phyloP scores from a whole-genome alignment of 1,284 basidiomycete species.

The Cryptococcus depauperatus region DNA sequence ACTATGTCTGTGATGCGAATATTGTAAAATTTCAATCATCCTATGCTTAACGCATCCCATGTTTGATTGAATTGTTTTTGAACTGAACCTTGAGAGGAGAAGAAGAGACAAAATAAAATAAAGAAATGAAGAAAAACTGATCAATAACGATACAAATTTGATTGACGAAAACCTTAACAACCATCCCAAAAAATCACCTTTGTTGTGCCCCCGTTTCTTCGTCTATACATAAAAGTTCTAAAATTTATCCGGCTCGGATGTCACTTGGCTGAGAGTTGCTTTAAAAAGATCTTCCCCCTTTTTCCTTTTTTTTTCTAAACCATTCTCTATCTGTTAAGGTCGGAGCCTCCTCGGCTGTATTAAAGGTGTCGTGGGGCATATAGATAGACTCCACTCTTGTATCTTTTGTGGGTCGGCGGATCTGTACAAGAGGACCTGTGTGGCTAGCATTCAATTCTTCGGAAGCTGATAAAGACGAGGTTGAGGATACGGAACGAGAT shows the following conservation, averaged over 20 bases:
- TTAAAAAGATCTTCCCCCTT: conserved; percentile 4
- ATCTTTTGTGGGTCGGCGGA: background rate
- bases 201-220: background rate
- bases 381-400: too few species aligned
- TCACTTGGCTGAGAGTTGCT: background rate
- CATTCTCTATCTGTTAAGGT: conserved; percentile 10
- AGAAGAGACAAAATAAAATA: background rate
- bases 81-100: too few species aligned
- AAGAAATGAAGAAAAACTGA: background rate
- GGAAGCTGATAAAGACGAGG: background rate
- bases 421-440: background rate
- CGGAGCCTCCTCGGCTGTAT: too few species aligned
- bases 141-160: conserved; percentile 2
- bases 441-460: too few species aligned
- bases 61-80: too few species aligned
- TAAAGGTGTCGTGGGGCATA: too few species aligned
- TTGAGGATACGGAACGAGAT: background rate
- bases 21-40: too few species aligned
- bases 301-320: conserved; percentile 12
- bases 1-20: too few species aligned
- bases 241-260: background rate
- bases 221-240: too few species aligned
- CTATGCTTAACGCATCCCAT: too few species aligned
- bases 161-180: background rate
- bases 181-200: background rate